Percentiles rank a stretch among this genome's conserved stretches.
Conservation (phyloP, 305 asterid genomes). For the Vinca major region DNA sequence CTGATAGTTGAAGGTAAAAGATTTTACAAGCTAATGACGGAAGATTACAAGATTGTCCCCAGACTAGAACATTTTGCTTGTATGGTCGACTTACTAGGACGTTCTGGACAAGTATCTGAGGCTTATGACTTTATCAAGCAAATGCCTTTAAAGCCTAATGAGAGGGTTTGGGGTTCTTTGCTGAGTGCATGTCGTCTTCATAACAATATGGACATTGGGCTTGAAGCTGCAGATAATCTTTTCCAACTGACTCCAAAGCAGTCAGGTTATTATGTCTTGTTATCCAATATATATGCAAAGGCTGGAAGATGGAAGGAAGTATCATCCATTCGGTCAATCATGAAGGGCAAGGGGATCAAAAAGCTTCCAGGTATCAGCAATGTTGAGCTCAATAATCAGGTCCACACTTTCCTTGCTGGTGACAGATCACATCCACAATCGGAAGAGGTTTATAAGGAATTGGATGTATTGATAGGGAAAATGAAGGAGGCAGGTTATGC, state of each 20-base stretch:
- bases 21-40: slow-evolving; percentile 50
- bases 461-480: slow-evolving; percentile 54
- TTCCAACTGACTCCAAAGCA: slow-evolving; percentile 62
- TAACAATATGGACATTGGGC: slow-evolving; percentile 54
- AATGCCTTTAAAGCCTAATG: slow-evolving; percentile 61
- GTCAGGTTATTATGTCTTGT: slow-evolving; percentile 67
- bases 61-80: slow-evolving; percentile 73
- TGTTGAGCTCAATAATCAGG: slow-evolving; percentile 43
- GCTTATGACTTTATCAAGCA: slow-evolving; percentile 51
- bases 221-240: slow-evolving; percentile 63
- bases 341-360: slow-evolving; percentile 60
- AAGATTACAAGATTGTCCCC: slow-evolving; percentile 51
- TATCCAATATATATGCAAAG: slow-evolving; percentile 77
- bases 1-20: slow-evolving; percentile 45
- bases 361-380: slow-evolving; percentile 76
- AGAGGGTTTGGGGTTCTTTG: slow-evolving; percentile 74
- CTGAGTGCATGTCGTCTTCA: slow-evolving; percentile 67
- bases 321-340: slow-evolving; percentile 44
- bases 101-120: slow-evolving; percentile 53
- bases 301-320: slow-evolving; percentile 87
- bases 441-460: slow-evolving; percentile 50
- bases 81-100: slow-evolving; percentile 86
- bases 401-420: slow-evolving; percentile 75
- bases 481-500: slow-evolving; percentile 68
- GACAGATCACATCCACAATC: slow-evolving; percentile 57